Conservation (phyloP, 345 rosid genomes). For the Pugionium dolabratum region DNA sequence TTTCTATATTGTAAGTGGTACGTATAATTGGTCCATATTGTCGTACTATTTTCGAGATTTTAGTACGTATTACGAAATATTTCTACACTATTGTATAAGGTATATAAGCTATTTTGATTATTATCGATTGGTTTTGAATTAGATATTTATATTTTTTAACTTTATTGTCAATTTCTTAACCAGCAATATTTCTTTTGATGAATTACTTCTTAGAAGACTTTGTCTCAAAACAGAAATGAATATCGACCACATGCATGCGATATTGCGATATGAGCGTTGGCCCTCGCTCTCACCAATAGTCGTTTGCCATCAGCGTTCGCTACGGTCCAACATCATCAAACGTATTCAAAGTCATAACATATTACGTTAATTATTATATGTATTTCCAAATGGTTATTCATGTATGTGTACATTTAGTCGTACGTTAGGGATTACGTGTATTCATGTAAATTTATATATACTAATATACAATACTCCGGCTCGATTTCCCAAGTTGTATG, state of each 20-base stretch:
- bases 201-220: too few species aligned
- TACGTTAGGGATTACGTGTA: slow-evolving; percentile 26
- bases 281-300: slow-evolving; percentile 30
- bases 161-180: too few species aligned
- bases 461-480: background rate
- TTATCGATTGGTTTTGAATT: too few species aligned
- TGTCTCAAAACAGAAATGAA: too few species aligned
- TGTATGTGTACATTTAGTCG: background rate
- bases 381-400: background rate
- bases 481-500: slow-evolving; percentile 33
- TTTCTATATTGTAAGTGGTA: too few species aligned
- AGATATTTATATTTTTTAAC: too few species aligned
- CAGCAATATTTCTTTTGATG: background rate
- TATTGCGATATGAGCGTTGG: background rate
- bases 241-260: slow-evolving; percentile 15
- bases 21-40: too few species aligned
- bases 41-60: too few species aligned
- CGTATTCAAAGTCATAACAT: slow-evolving; percentile 26
- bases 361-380: slow-evolving; percentile 6
- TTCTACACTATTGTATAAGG: too few species aligned
- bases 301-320: slow-evolving; percentile 10
- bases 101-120: too few species aligned
- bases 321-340: slow-evolving; percentile 25
- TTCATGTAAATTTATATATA: background rate
- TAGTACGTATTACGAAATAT: too few species aligned